Conservation (phyloP, 805 yeast genomes). For the Teunomyces tritomae region DNA sequence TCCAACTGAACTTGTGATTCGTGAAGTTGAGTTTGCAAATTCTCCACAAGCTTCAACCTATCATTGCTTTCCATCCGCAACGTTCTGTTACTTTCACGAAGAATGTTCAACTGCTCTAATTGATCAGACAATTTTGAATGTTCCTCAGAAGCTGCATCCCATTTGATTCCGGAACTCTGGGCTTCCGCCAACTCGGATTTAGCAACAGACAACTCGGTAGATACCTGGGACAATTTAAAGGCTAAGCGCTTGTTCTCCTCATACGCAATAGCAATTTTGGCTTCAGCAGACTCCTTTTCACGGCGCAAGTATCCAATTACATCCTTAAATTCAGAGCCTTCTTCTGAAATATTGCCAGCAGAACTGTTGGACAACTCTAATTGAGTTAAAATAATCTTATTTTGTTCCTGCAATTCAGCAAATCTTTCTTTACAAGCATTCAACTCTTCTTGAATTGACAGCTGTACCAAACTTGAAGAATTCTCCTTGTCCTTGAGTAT, state of each 20-base stretch:
- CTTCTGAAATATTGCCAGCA: conserved; percentile 6
- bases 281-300: conserved; percentile 69
- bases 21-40: conserved; percentile 41
- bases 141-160: conserved; percentile 34
- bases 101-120: conserved; percentile 54
- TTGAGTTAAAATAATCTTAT: conserved; percentile 65
- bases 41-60: conserved; percentile 19
- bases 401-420: conserved; percentile 64
- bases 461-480: conserved; percentile 18
- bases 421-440: conserved; percentile 43
- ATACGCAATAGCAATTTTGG: conserved; percentile 38
- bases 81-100: conserved; percentile 67
- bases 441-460: conserved; percentile 32
- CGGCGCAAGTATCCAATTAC: conserved; percentile 63
- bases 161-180: conserved; percentile 13
- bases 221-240: conserved; percentile 46
- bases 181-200: conserved; percentile 41
- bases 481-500: conserved; percentile 12
- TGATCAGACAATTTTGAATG: conserved; percentile 50
- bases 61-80: conserved; percentile 50
- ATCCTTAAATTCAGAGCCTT: conserved; percentile 29
- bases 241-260: conserved; percentile 56
- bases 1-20: conserved; percentile 31
- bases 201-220: conserved; percentile 50
- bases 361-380: conserved; percentile 43